phyloP scores from a whole-genome alignment of 768 basidiomycete genomes.

The Leucosporidium scottii region DNA sequence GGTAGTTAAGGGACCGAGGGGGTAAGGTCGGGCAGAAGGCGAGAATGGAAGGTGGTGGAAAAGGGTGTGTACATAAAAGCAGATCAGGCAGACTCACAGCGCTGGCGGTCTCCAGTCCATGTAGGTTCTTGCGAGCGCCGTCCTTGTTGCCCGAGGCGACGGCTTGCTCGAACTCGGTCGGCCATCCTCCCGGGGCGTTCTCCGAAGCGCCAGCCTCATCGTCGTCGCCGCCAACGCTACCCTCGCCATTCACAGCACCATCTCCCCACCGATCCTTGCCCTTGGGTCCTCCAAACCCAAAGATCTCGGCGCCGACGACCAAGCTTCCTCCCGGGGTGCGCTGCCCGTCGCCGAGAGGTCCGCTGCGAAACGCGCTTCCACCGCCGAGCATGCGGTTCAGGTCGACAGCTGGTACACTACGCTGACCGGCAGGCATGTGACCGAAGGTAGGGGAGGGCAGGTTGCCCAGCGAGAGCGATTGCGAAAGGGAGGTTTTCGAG shows the following conservation, averaged over 20 bases:
- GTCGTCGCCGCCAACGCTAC: neutral
- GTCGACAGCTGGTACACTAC: conserved; percentile 29
- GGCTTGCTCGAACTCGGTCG: no score
- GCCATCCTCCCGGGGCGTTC: neutral
- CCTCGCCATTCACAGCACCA: conserved; percentile 1
- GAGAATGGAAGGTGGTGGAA: neutral
- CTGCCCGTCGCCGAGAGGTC: conserved; percentile 17
- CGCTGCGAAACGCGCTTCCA: neutral
- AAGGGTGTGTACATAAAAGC: neutral
- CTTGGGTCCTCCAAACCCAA: conserved; percentile 24
- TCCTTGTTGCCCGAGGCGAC: neutral
- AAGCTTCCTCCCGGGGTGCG: conserved; percentile 28
- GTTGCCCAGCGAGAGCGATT: conserved; percentile 27
- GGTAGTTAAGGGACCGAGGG: neutral
- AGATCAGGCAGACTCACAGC: neutral
- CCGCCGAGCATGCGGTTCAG: conserved; percentile 15
- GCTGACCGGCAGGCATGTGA: conserved; percentile 19
- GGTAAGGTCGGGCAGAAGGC: neutral
- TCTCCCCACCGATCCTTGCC: conserved; percentile 16
- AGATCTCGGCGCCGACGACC: conserved; percentile 30
- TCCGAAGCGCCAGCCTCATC: neutral
- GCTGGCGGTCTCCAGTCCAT: neutral
- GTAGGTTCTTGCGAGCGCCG: neutral
- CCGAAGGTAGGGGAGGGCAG: conserved; percentile 26
- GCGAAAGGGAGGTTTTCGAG: conserved; percentile 15